Base-by-base conservation (phyloP, 116 monocot genomes). In the Thalassia testudinum region DNA sequence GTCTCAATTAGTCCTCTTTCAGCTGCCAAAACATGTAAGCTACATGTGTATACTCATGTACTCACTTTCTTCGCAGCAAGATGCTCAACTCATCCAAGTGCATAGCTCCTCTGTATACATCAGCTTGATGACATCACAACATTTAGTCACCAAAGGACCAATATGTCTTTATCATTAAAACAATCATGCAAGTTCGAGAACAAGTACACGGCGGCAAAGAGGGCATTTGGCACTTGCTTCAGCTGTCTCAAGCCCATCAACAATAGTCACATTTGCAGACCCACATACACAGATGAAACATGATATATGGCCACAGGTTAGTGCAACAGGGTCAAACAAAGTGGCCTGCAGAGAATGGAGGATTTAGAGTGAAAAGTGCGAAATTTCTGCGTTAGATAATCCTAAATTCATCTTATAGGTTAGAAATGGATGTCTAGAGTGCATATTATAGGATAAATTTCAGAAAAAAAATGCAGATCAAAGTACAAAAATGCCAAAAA, bases 261-360 rank as follows among this genome's bases (percentile, higher is more conserved):
- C 62, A 17, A 81, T 76, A 1, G 68, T 75, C 5, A 75, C 83
- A 0, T 75, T 78, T 38, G 87, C 75, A 20, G 93, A 70, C 47
- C 75, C 74, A 37, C 87, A 87, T 25, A 72, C 75, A 48, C 93
- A 93, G 56, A 78, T 73, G 59, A 80, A 78, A 66, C 87, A 93
- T 62, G 80, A 87, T 42, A 87, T 80, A 40, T 87, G 93, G 18
- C 93, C 93, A 62, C 87, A 93, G 13, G 65, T 52, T 43, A 93
- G 83, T 27, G 83, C 57, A 21, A 87, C 70, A 0, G 93, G 80
- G 49, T 87, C 80, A 44, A 93, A 93, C 13, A 93, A 77, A 0
- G 80, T 87, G 22, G 87, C 93, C 93, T 93, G 73, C 15, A 48
- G 16, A 52, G 10, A 15, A 54, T 18, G 30, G 10, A 34, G 30